Percentiles rank a stretch among this genome's conserved stretches.
These are phyloP conservation scores for Aspergillus caelatus DNA, from an alignment of 2,329 filamentous ascomycete genomes.

Conservation along the genomic window DNA sequence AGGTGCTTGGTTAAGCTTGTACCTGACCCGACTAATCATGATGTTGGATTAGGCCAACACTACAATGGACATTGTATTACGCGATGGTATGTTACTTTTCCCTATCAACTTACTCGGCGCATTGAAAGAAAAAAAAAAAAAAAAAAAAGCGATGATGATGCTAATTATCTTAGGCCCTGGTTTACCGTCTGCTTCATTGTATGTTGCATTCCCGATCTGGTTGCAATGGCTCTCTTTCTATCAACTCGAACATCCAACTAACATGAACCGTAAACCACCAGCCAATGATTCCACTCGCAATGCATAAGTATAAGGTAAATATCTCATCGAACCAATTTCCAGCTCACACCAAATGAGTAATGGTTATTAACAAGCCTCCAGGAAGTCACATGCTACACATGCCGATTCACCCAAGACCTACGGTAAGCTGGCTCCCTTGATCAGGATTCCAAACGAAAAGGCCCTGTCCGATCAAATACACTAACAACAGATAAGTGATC, in stretches of 20 bases:
- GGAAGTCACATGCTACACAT: slow-evolving; percentile 44
- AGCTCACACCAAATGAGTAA: neutral
- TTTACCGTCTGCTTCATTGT: slow-evolving; percentile 51
- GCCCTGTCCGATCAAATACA: neutral
- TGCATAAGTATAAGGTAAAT: slow-evolving; percentile 43
- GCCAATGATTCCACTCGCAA: slow-evolving; percentile 43
- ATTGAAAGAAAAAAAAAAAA: no score
- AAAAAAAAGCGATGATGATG: neutral
- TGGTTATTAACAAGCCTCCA: slow-evolving; percentile 23
- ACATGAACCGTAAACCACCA: slow-evolving; percentile 16
- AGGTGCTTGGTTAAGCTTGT: neutral
- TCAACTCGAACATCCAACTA: neutral
- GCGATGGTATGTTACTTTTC: slow-evolving; percentile 38
- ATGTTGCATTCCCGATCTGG: slow-evolving; percentile 15
- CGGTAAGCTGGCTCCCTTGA: slow-evolving; percentile 26
- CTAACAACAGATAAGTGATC: slow-evolving; percentile 29
- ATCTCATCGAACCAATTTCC: neutral
- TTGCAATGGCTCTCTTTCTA: neutral
- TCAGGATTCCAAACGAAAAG: neutral
- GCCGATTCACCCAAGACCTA: slow-evolving; percentile 41
- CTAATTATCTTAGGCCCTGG: slow-evolving; percentile 38
- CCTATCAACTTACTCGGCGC: neutral
- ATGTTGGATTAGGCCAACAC: slow-evolving; percentile 38
- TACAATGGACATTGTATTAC: slow-evolving; percentile 49
- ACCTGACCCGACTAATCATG: slow-evolving; percentile 1